phyloP scores from a whole-genome alignment of 176 grass and related monocot genomes.

The Leersia perrieri region DNA sequence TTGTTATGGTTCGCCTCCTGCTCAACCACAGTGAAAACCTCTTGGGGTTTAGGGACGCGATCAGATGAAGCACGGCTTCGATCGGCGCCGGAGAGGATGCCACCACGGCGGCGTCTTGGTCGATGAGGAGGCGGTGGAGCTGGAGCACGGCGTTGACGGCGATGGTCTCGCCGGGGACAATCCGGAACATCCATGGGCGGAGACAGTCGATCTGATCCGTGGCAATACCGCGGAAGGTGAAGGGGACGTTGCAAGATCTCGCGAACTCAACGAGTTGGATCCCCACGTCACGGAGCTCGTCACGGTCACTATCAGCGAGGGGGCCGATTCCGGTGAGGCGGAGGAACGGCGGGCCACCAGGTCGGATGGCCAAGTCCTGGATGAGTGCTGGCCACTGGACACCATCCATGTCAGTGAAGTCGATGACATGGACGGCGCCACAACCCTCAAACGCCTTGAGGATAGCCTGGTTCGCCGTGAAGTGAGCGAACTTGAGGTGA shows the following conservation, averaged over 20 bases:
- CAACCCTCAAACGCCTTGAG: conserved; percentile 37
- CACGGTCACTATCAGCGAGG: background rate
- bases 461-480: conserved; percentile 69
- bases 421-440: conserved; percentile 47
- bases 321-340: conserved; percentile 58
- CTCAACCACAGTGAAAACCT: conserved; percentile 72
- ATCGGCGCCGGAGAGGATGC: conserved; percentile 32
- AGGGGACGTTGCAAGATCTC: conserved; percentile 36
- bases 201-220: conserved; percentile 43
- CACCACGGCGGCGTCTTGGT: conserved; percentile 37
- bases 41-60: conserved; percentile 38
- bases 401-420: conserved; percentile 58
- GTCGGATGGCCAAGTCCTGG: conserved; percentile 30
- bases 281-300: conserved; percentile 61
- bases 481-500: conserved; percentile 71
- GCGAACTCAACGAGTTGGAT: conserved; percentile 57
- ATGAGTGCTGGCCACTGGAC: conserved; percentile 66
- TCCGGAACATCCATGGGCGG: conserved; percentile 51
- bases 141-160: conserved; percentile 74
- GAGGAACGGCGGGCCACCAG: conserved; percentile 39
- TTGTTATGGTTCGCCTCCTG: conserved; percentile 80
- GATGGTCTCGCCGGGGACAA: conserved; percentile 43
- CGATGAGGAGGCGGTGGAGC: conserved; percentile 70
- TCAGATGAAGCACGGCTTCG: conserved; percentile 51
- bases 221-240: conserved; percentile 46